These are phyloP conservation scores for Postia placenta DNA, from an alignment of 768 basidiomycete genomes.

Conservation along the genomic window DNA sequence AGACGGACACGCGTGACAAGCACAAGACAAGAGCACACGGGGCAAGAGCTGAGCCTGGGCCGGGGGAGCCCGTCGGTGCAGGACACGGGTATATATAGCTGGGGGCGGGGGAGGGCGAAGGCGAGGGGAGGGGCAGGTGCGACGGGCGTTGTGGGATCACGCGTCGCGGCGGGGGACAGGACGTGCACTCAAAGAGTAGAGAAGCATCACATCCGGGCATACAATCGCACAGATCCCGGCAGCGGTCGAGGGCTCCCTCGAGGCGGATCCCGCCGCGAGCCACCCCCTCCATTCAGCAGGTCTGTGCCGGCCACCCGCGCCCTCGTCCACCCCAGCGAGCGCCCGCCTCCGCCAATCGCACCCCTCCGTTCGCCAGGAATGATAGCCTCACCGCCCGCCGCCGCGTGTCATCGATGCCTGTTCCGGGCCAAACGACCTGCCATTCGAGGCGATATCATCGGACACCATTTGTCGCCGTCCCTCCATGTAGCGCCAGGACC, in stretches of 20 bases:
- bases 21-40: background rate
- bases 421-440: too few species aligned
- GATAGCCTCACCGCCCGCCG: background rate
- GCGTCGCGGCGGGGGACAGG: background rate
- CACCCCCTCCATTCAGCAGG: too few species aligned
- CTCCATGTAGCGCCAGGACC: background rate
- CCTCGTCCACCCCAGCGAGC: background rate
- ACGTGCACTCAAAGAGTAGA: background rate
- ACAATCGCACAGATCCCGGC: background rate
- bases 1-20: constrained; percentile 1
- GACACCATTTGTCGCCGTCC: background rate
- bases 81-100: constrained; percentile 10
- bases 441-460: too few species aligned
- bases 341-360: too few species aligned
- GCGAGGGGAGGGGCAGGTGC: background rate
- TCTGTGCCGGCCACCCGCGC: background rate
- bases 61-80: too few species aligned
- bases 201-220: background rate
- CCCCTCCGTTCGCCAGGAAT: background rate
- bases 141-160: background rate
- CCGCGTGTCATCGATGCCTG: too few species aligned
- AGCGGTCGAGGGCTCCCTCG: background rate
- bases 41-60: constrained; percentile 2
- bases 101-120: constrained; percentile 7
- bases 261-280: background rate